Percentiles rank a stretch among this genome's conserved stretches.
phyloP scores from a whole-genome alignment of 495 filamentous ascomycete species.

The Podospora comata region DNA sequence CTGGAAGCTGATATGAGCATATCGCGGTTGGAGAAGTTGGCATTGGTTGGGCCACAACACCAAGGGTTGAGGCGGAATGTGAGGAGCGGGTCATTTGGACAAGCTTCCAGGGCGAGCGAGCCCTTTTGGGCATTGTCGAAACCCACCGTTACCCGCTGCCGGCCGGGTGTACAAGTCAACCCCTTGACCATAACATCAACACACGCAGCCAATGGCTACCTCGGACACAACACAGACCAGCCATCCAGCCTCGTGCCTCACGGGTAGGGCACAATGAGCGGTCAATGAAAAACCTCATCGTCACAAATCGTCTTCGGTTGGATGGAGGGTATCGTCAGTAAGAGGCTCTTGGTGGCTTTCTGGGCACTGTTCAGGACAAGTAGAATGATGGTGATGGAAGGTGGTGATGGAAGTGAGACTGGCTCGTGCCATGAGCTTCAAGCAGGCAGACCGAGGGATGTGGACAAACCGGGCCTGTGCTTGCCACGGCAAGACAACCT shows the following conservation, averaged over 20 bases:
- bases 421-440: background rate
- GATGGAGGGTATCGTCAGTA: background rate
- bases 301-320: background rate
- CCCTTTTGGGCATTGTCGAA: conserved; percentile 9
- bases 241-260: background rate
- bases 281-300: background rate
- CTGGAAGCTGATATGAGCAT: background rate
- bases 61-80: background rate
- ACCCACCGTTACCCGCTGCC: background rate
- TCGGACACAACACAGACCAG: background rate
- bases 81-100: conserved; percentile 6
- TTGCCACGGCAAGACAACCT: conserved; percentile 9
- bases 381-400: conserved; percentile 10
- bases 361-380: background rate
- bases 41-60: conserved; percentile 11
- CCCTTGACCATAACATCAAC: conserved; percentile 7
- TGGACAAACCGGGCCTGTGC: background rate
- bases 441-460: background rate
- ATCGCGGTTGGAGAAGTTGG: background rate
- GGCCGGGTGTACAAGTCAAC: conserved; percentile 7
- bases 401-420: conserved; percentile 7
- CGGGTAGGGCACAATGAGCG: background rate
- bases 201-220: background rate
- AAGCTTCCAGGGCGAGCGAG: conserved; percentile 6
- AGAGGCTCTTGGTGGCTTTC: background rate